Base-by-base conservation (phyloP, 805 yeast species). In the Cyberlindnera bimundalis region DNA sequence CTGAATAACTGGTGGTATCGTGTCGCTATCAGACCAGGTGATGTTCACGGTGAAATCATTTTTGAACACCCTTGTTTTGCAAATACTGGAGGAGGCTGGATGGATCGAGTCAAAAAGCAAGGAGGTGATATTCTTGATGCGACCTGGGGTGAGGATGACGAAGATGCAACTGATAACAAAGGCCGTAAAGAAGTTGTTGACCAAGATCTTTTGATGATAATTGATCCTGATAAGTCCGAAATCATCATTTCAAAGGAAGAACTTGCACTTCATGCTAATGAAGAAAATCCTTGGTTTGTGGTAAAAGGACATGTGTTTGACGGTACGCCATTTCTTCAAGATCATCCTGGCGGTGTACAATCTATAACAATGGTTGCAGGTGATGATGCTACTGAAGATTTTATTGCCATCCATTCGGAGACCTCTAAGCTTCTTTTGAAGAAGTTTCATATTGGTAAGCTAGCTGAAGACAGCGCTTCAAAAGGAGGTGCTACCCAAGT, bases 291-390 rank as follows among this genome's bases (percentile, higher is more conserved):
- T 5, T 48, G 52, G 52, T 42, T 48, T 27, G 40, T 42, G 65
- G 71, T 29, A 71, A 60, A 54, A 52, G 61, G 64, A 6, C 61
- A 59, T 29, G 69, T 66, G 4, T 66, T 62, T 43, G 62, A 63
- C 32, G 67, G 66, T 23, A 52, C 62, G 6, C 50, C 47, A 7
- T 66, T 60, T 39, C 43, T 65, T 11, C 56, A 59, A 25, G 64
- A 60, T 16, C 66, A 63, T 37, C 64, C 62, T 5, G 66, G 66
- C 20, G 58, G 56, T 7, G 51, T 52, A 1, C 58, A 60, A 28
- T 46, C 56, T 25, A 54, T 54, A 24, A 50, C 54, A 2, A 49
- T 46, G 40, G 51, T 53, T 6, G 55, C 59, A 12, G 64, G 62
- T 20, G 55, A 55, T 19, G 58, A 52, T 43, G 62, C 59, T 2